Conservation (phyloP, 352 stramenopile genomes). For the Phytophthora ramorum region DNA sequence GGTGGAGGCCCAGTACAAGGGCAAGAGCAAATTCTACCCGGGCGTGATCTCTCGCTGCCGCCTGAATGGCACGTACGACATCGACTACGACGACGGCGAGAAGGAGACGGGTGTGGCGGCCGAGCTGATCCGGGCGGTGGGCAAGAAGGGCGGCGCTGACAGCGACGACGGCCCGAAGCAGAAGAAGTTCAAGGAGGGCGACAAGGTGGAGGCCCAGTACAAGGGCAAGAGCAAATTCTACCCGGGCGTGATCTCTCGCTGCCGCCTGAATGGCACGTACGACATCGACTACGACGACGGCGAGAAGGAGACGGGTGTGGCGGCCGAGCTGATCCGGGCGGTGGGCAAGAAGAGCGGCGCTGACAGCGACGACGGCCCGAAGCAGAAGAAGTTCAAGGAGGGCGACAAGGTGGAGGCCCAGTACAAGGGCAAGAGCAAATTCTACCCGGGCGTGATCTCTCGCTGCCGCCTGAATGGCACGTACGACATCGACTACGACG, state of each 20-base stretch:
- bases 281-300: constrained; percentile 13
- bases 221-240: constrained; percentile 16
- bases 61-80: constrained; percentile 11
- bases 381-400: constrained; percentile 11
- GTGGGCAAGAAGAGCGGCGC: background rate
- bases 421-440: constrained; percentile 15
- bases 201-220: constrained; percentile 13
- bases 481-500: constrained; percentile 14
- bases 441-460: constrained; percentile 10
- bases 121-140: constrained; percentile 7
- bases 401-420: constrained; percentile 11
- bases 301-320: constrained; percentile 14
- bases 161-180: constrained; percentile 9
- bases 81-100: constrained; percentile 13
- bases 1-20: constrained; percentile 14
- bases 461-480: constrained; percentile 11
- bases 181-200: constrained; percentile 11
- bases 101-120: constrained; percentile 12
- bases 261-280: constrained; percentile 11
- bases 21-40: constrained; percentile 13
- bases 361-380: constrained; percentile 8
- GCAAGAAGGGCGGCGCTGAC: constrained; percentile 1
- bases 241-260: constrained; percentile 9
- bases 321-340: constrained; percentile 6
- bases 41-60: constrained; percentile 11